A percentile compares a stretch with the other conserved stretches of the same genome.
Conservation (phyloP, 176 grass and related monocot genomes). For the Bolboschoenus planiculmis region DNA sequence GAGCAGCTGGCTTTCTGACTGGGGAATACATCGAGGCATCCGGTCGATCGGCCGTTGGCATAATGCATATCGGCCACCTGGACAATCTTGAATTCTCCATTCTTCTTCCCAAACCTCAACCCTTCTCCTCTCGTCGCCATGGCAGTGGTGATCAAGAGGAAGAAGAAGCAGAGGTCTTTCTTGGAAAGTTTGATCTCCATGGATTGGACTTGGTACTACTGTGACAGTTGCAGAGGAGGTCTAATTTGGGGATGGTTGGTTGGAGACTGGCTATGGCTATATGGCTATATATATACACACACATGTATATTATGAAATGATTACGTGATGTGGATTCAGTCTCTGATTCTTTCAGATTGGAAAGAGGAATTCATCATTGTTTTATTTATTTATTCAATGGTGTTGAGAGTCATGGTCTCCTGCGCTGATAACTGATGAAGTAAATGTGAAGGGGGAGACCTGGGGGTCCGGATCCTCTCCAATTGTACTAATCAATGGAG, state of each 20-base stretch:
- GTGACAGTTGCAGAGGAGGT: neutral
- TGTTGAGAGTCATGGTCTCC: neutral
- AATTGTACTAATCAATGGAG: no score
- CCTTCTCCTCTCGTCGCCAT: neutral
- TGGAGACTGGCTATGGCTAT: neutral
- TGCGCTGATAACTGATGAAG: neutral
- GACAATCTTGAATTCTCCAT: constrained; percentile 79
- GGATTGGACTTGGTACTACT: neutral
- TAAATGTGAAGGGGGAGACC: neutral
- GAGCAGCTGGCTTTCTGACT: constrained; percentile 48
- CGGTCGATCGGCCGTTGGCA: constrained; percentile 50
- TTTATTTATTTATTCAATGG: neutral
- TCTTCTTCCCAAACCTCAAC: constrained; percentile 46
- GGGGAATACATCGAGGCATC: constrained; percentile 61
- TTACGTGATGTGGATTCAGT: neutral
- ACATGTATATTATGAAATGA: no score
- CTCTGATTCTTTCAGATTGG: neutral
- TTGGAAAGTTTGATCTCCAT: neutral
- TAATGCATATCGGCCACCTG: constrained; percentile 99
- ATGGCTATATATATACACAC: no score
- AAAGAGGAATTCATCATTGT: neutral
- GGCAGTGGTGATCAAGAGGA: neutral
- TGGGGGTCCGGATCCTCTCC: no score
- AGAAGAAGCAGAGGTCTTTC: neutral
- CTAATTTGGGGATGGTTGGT: neutral